A percentile compares a stretch with the other conserved stretches of the same genome.
Evolutionary conservation across 176 grass and related monocot species (phyloP).

Genomic region (Ensete glaucum): DNA sequence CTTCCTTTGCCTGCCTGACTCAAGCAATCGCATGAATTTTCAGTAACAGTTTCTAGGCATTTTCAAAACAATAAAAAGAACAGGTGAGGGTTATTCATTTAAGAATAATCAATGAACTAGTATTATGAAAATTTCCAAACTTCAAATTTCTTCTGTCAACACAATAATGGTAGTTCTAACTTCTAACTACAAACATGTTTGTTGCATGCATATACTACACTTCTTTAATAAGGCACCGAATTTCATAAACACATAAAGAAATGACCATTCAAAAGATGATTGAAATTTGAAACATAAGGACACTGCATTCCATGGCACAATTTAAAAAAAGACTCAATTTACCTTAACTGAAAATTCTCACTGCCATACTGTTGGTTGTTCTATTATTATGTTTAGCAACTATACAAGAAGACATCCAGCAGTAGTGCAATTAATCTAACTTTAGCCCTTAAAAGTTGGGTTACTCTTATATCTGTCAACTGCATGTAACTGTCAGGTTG

Average conservation of each 20-base stretch:
- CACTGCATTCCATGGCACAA: background rate
- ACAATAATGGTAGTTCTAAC: background rate
- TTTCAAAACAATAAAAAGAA: background rate
- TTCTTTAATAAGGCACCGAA: background rate
- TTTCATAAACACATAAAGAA: background rate
- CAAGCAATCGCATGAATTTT: slow-evolving; percentile 13
- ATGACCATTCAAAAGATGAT: background rate
- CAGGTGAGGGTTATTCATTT: background rate
- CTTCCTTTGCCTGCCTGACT: slow-evolving; percentile 82
- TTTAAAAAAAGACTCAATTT: background rate
- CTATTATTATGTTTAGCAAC: too few species aligned
- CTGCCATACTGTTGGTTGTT: background rate
- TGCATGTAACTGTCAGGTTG: too few species aligned
- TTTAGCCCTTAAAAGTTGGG: too few species aligned
- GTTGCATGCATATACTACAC: background rate
- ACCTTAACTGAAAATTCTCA: background rate
- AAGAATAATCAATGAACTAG: background rate
- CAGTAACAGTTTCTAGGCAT: slow-evolving; percentile 3
- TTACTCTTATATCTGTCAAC: too few species aligned
- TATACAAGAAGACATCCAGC: background rate
- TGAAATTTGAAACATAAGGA: background rate
- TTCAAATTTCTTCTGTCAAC: background rate
- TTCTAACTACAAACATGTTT: background rate
- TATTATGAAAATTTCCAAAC: background rate
- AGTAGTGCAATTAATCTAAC: background rate